Base-by-base conservation (phyloP, 2,329 filamentous ascomycete genomes). In the Chaetomiaceae sp. region DNA sequence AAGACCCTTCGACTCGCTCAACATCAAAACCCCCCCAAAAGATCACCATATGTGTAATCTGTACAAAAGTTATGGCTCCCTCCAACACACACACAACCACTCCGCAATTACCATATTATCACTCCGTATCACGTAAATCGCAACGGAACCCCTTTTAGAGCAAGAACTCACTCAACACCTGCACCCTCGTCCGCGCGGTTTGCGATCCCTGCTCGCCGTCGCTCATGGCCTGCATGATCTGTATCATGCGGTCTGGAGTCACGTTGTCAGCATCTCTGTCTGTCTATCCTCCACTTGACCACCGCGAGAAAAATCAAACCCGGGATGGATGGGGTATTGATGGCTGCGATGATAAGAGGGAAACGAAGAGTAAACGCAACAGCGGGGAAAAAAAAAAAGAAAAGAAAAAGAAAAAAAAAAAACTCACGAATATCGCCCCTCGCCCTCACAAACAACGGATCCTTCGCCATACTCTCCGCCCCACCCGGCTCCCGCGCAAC, bases 221-320 rank as follows among this genome's bases (percentile, higher is more conserved):
- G 20, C 74, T 73, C 73, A 83, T 82, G 14, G 72, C 60, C 50
- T 77, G 72, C 78, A 85, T 77, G 44, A 85, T 84, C 48, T 83
- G 73, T 23, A 85, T 77, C 81, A 85, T 84, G 54, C 75, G 73
- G 37, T 72, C 78, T 83, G 9, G 51, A 23, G 21, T 39, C 16
- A 7, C 33, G 10, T 8, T n/a, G 14, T 35, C 13, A 44, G 21
- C 20, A n/a, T n/a, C n/a, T n/a, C n/a, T n/a, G n/a, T n/a, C n/a
- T n/a, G n/a, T n/a, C n/a, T n/a, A n/a, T n/a, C n/a, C n/a, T n/a
- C n/a, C n/a, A n/a, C n/a, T n/a, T n/a, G n/a, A n/a, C n/a, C n/a
- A n/a, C n/a, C n/a, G n/a, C n/a, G n/a, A n/a, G n/a, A n/a, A n/a
- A n/a, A n/a, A n/a, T n/a, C n/a, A n/a, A n/a, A n/a, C n/a, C n/a